Evolutionary conservation across 495 filamentous ascomycete species (phyloP), one percentile per base, ranked within the genome.

Genomic region (Letharia columbiana): DNA sequence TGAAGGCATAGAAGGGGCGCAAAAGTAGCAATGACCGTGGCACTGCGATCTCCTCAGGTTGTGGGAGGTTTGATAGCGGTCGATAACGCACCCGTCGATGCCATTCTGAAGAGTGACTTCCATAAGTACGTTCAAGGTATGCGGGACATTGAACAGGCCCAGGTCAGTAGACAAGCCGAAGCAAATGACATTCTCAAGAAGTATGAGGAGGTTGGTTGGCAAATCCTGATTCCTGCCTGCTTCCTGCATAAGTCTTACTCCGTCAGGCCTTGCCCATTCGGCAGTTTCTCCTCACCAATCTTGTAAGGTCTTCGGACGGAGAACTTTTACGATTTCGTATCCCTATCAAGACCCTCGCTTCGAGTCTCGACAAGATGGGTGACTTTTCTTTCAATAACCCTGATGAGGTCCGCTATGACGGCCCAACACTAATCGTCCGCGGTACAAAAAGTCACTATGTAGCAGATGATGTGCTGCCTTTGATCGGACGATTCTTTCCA

Each of bases 211-310:
- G 87, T 85, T 75, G 31, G 64, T 61, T 33, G 42, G n/a, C 18
- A 39, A 31, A n/a, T 7, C 5, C n/a, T 31, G n/a, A 42, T 33
- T 28, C 23, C 23, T 28, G 45, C 23, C 15, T 41, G 7, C 1
- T 23, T 23, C 15, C 41, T 11, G 15, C 12, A 28, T 35, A 67
- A 40, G 23, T 41, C 39, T 67, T 45, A 60, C 35, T 33, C 45
- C 69, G 73, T 54, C 62, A 88, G 82, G 84, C 87, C 41, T 75
- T 92, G 4, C 77, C 83, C 2, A 88, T 97, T 67, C 89, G 94
- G 3, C 91, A 96, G 74, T 98, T 98, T 76, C 84, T 98, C 28
- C 82, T 98, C 6, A 91, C 91, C n/a, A 98, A 97, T 73, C 80
- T 97, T 15, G 73, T 88, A 63, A 83, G 87, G 49, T 74, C 81